Evolutionary conservation across 306 rosid genomes (phyloP).

Genomic region (Lathyrus sativus): DNA sequence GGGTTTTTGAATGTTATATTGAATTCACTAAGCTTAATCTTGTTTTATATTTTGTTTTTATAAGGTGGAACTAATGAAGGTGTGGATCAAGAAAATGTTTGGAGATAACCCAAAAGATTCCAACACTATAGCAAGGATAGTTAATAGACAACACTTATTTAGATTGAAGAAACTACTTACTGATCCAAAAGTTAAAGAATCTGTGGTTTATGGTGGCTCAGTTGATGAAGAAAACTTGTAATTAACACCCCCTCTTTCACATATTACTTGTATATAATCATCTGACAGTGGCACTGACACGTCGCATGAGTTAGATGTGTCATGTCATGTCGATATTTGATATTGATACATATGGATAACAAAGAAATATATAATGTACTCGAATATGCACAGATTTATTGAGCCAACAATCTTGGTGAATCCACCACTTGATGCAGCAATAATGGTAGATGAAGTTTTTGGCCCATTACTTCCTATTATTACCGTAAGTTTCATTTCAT

Average conservation of each 20-base stretch:
- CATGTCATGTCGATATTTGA: too few relatives aligned
- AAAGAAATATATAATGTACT: not conserved
- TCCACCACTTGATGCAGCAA: constrained; percentile 64
- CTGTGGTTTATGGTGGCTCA: constrained; percentile 69
- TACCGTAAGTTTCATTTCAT: constrained; percentile 48
- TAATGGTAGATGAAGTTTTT: constrained; percentile 76
- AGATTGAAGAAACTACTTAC: constrained; percentile 61
- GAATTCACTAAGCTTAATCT: not conserved
- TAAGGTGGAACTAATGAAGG: constrained; percentile 61
- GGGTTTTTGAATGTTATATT: not conserved
- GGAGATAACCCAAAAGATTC: constrained; percentile 58
- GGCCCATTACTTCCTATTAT: constrained; percentile 84
- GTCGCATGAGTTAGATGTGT: not conserved
- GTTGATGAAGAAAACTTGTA: constrained; percentile 71
- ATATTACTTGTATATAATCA: not conserved
- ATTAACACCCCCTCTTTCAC: constrained; percentile 19
- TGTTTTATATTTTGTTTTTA: constrained; percentile 25
- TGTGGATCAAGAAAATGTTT: constrained; percentile 55
- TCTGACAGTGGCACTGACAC: too few relatives aligned
- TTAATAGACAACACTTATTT: constrained; percentile 57
- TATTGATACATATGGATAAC: too few relatives aligned
- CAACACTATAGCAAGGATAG: constrained; percentile 57
- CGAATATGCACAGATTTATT: constrained; percentile 56
- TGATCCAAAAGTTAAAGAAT: constrained; percentile 46
- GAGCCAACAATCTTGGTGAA: constrained; percentile 80